A percentile compares a stretch with the other conserved stretches of the same genome.
These are phyloP conservation scores for Trichoderma arundinaceum DNA, from an alignment of 2,329 filamentous ascomycete genomes.

Conservation along the genomic window DNA sequence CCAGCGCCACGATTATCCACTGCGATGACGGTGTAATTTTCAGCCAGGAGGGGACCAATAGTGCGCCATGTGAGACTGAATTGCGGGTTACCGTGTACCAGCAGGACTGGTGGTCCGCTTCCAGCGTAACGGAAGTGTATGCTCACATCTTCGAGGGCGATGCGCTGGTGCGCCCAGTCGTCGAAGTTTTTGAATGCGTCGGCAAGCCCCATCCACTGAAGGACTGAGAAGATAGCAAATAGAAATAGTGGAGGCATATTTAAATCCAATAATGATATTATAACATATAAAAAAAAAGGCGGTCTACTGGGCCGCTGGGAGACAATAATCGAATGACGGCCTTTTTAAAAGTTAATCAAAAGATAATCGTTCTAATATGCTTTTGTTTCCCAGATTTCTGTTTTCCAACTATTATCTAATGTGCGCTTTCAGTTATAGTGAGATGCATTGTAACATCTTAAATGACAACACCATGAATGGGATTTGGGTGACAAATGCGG, in stretches of 20 bases:
- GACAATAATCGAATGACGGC: too few relatives aligned
- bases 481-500: neutral
- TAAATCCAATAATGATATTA: too few relatives aligned
- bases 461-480: too few relatives aligned
- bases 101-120: constrained; percentile 47
- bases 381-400: neutral
- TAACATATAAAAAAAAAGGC: too few relatives aligned
- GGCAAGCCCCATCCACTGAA: neutral
- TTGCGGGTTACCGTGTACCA: constrained; percentile 51
- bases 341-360: too few relatives aligned
- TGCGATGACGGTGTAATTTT: constrained; percentile 52
- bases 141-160: constrained; percentile 47
- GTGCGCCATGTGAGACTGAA: constrained; percentile 47
- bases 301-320: too few relatives aligned
- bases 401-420: too few relatives aligned
- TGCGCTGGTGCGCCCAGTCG: constrained; percentile 45
- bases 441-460: too few relatives aligned
- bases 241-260: neutral
- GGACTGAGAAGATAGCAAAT: neutral
- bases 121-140: constrained; percentile 52
- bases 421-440: too few relatives aligned
- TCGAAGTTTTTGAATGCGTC: constrained; percentile 38
- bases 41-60: constrained; percentile 49
- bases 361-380: too few relatives aligned
- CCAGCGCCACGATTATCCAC: constrained; percentile 51